Evolutionary conservation across 2,329 filamentous ascomycete species (phyloP).

Genomic region (Colletotrichum plurivorum): DNA sequence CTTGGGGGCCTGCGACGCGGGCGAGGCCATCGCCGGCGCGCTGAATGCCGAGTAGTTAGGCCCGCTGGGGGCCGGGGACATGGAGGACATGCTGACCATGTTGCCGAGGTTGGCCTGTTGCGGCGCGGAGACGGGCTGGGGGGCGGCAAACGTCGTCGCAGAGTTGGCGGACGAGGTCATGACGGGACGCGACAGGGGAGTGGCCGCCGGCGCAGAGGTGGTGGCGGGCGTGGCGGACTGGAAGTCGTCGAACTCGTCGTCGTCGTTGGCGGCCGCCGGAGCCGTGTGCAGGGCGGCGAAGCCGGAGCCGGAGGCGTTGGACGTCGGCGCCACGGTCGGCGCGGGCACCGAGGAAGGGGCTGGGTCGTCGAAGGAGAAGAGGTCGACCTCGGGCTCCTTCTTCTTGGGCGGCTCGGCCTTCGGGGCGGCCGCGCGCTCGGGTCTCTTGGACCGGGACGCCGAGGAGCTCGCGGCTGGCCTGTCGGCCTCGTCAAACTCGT

Average conservation of each 20-base stretch:
- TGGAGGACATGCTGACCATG: slow-evolving; percentile 84
- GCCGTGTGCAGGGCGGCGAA: slow-evolving; percentile 60
- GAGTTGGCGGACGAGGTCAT: slow-evolving; percentile 68
- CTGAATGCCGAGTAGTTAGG: slow-evolving; percentile 77
- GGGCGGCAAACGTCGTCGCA: slow-evolving; percentile 80
- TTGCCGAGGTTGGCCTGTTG: slow-evolving; percentile 86
- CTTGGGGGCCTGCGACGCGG: slow-evolving; percentile 64
- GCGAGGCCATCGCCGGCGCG: slow-evolving; percentile 58
- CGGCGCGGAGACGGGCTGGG: slow-evolving; percentile 86
- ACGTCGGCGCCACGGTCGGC: slow-evolving; percentile 57
- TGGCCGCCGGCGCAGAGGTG: slow-evolving; percentile 61
- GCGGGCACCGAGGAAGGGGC: slow-evolving; percentile 63
- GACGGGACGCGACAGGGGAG: slow-evolving; percentile 63
- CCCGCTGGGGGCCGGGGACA: slow-evolving; percentile 77
- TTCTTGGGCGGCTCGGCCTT: slow-evolving; percentile 81
- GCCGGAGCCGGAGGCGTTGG: slow-evolving; percentile 60
- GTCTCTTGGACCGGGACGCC: slow-evolving; percentile 64
- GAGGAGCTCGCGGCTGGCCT: slow-evolving; percentile 61
- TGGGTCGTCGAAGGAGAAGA: slow-evolving; percentile 93
- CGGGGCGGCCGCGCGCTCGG: slow-evolving; percentile 64
- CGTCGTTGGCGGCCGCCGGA: slow-evolving; percentile 57
- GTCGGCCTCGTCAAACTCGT: slow-evolving; percentile 89
- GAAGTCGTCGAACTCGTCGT: slow-evolving; percentile 97
- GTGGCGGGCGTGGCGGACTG: slow-evolving; percentile 80
- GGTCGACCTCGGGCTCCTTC: slow-evolving; percentile 90